Conservation (phyloP, 192 early-diverging fungal genomes). For the Powellomyces hirtus region DNA sequence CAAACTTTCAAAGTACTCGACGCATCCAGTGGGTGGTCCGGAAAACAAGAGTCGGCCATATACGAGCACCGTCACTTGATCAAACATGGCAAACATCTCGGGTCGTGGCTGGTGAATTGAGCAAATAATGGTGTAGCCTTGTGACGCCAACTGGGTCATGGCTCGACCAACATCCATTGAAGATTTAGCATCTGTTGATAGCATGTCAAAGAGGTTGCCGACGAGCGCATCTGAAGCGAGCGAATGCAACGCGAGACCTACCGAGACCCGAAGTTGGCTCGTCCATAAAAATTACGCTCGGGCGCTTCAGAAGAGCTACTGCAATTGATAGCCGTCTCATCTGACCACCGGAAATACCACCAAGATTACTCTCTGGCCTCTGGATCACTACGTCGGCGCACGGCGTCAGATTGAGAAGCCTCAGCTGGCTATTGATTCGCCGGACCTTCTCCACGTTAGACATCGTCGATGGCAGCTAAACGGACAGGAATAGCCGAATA, state of each 20-base stretch:
- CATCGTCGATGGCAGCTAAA: constrained; percentile 8
- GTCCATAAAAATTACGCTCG: constrained; percentile 33
- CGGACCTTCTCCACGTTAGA: constrained; percentile 2
- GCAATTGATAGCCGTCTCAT: constrained; percentile 25
- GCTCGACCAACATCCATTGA: constrained; percentile 16
- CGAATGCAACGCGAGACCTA: no score
- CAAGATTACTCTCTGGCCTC: constrained; percentile 12
- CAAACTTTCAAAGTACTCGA: constrained; percentile 1
- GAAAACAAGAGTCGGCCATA: constrained; percentile 21
- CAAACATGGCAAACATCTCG: constrained; percentile 79
- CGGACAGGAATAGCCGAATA: neutral
- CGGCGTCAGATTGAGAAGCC: constrained; percentile 16
- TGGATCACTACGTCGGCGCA: constrained; percentile 28
- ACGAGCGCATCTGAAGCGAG: no score
- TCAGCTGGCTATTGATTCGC: constrained; percentile 17
- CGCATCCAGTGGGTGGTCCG: neutral
- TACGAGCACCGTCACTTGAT: constrained; percentile 68
- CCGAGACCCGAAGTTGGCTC: constrained; percentile 20
- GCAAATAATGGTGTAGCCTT: constrained; percentile 66
- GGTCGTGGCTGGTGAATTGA: constrained; percentile 75
- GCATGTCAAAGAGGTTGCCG: neutral
- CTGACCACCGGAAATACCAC: constrained; percentile 34
- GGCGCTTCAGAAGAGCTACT: constrained; percentile 18
- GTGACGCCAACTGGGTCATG: constrained; percentile 12
- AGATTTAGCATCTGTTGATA: constrained; percentile 14